These are phyloP conservation scores for Simmondsia chinensis DNA, from an alignment of 148 eudicot species.

Conservation along the genomic window DNA sequence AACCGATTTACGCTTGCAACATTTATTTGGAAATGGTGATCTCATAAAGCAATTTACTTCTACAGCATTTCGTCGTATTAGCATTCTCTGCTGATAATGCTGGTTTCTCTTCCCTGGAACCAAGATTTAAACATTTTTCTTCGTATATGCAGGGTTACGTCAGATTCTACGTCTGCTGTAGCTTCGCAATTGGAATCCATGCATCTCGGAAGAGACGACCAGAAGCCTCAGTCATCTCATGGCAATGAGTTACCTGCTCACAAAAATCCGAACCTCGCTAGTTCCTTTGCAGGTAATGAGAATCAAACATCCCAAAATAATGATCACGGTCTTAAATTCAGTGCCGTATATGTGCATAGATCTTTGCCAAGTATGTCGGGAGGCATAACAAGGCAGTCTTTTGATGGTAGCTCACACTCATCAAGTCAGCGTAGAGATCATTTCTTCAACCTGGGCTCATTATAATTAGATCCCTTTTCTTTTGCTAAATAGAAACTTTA, in stretches of 20 bases:
- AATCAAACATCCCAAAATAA: constrained; percentile 3
- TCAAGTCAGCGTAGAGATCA: constrained; percentile 25
- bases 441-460: constrained; percentile 3
- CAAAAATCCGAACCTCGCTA: neutral
- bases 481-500: no score
- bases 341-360: constrained; percentile 2
- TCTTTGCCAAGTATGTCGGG: constrained; percentile 3
- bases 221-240: constrained; percentile 8
- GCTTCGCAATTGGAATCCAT: constrained; percentile 12
- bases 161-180: constrained; percentile 9
- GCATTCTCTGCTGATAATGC: neutral
- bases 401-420: constrained; percentile 14
- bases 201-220: constrained; percentile 7
- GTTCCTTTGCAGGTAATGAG: constrained; percentile 4
- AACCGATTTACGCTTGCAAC: no score
- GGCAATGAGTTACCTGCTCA: constrained; percentile 7
- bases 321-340: constrained; percentile 13
- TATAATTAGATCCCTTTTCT: no score
- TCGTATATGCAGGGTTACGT: constrained; percentile 16
- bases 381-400: constrained; percentile 10
- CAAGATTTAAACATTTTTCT: constrained; percentile 4
- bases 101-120: neutral
- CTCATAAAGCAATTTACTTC: no score
- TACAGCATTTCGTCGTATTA: neutral
- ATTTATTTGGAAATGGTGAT: no score